phyloP scores from a whole-genome alignment of 257 asterid species.

The Primulina tabacum region DNA sequence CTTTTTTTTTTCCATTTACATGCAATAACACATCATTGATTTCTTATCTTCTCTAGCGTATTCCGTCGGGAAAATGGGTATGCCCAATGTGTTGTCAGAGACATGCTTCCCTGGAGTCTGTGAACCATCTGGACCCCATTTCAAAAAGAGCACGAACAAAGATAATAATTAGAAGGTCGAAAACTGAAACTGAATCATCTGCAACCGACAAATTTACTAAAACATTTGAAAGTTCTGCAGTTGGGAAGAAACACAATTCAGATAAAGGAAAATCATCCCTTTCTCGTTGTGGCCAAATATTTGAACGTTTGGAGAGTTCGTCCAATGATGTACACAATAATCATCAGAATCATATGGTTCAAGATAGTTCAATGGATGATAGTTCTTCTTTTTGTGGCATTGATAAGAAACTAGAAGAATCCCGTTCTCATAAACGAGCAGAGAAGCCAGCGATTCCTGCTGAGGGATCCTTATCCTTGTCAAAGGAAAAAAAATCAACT shows the following conservation, averaged over 20 bases:
- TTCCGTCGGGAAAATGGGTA: slow-evolving; percentile 75
- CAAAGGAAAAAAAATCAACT: slow-evolving; percentile 37
- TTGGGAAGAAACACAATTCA: slow-evolving; percentile 44
- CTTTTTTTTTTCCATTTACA: slow-evolving; percentile 17
- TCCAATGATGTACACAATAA: slow-evolving; percentile 31
- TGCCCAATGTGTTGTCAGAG: slow-evolving; percentile 56
- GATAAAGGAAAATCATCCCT: slow-evolving; percentile 40
- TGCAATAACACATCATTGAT: slow-evolving; percentile 15
- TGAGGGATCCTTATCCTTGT: slow-evolving; percentile 34
- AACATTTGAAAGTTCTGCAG: slow-evolving; percentile 32
- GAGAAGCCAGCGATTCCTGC: slow-evolving; percentile 28
- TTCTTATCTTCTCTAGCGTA: slow-evolving; percentile 38
- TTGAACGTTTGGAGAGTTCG: slow-evolving; percentile 38
- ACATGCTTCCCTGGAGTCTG: slow-evolving; percentile 38
- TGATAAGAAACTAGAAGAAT: slow-evolving; percentile 35
- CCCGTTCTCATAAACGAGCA: slow-evolving; percentile 31
- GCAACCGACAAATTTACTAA: slow-evolving; percentile 34
- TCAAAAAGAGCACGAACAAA: slow-evolving; percentile 65
- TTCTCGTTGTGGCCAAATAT: slow-evolving; percentile 31
- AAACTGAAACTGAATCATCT: slow-evolving; percentile 41
- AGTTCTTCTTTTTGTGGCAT: slow-evolving; percentile 33
- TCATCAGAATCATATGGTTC: slow-evolving; percentile 32
- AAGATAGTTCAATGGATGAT: slow-evolving; percentile 46
- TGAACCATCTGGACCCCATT: slow-evolving; percentile 39
- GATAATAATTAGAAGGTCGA: slow-evolving; percentile 50